phyloP scores from a whole-genome alignment of 345 rosid genomes.

The Cardamine occulta region DNA sequence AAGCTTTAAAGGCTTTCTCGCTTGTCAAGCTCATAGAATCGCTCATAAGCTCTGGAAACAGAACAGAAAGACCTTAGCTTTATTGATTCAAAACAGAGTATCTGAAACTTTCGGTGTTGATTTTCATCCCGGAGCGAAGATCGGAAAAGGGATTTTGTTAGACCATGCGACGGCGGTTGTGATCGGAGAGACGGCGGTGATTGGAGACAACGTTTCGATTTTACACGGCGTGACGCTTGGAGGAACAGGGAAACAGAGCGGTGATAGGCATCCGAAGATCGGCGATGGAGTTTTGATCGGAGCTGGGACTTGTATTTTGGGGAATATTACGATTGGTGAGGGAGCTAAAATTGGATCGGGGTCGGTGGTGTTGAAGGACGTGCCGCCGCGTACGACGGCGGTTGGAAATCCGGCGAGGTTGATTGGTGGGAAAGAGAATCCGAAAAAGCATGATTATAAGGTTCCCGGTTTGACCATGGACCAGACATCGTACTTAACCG shows the following conservation, averaged over 20 bases:
- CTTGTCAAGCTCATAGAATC: conserved; percentile 75
- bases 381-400: conserved; percentile 78
- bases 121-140: conserved; percentile 83
- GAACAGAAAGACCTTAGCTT: conserved; percentile 59
- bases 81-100: conserved; percentile 77
- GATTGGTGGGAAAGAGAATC: conserved; percentile 82
- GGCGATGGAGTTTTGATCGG: conserved; percentile 92
- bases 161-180: conserved; percentile 88
- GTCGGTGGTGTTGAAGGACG: conserved; percentile 80
- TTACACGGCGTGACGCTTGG: conserved; percentile 88
- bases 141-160: conserved; percentile 70
- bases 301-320: conserved; percentile 86
- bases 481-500: conserved; percentile 66
- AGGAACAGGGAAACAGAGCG: conserved; percentile 77
- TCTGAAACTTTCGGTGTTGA: conserved; percentile 76
- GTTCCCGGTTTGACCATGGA: conserved; percentile 86
- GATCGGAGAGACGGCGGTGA: conserved; percentile 89
- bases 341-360: conserved; percentile 94
- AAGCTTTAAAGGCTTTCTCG: conserved; percentile 77
- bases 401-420: conserved; percentile 92
- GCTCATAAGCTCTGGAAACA: conserved; percentile 78
- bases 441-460: conserved; percentile 58
- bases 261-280: conserved; percentile 90
- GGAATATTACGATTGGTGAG: conserved; percentile 72
- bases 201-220: conserved; percentile 87